Base-by-base conservation (phyloP, 352 stramenopile species). In the Globisporangium recalcitrans region DNA sequence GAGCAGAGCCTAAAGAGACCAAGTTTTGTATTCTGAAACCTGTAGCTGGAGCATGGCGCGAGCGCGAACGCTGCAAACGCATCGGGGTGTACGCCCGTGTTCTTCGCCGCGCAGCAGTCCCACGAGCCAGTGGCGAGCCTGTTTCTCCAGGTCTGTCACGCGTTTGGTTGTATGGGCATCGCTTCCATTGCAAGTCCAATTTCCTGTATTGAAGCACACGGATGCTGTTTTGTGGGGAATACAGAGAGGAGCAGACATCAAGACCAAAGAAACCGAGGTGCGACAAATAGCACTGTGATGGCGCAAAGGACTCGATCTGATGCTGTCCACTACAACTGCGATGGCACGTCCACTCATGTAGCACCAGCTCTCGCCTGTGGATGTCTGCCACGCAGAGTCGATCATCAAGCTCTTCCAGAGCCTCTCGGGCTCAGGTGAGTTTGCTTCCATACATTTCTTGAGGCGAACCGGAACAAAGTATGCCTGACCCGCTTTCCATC, bases 21-120 rank as follows among this genome's bases (percentile, higher is more conserved):
- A 16, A 32, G 16, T 46, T 3, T 2, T n/a, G 22, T 9, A 10
- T 46, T 46, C 22, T 16, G 38, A 46, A 31, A 34, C 2, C 55
- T 63, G n/a, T 38, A 77, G 60, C 63, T 82, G 68, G 71, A 64
- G 68, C 36, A 40, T 49, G 80, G 81, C 16, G 80, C 82, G 10
- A 90, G 72, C 27, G 63, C 88, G 38, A 90, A 93, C 55, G 60
- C 52, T 0, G 63, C 62, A 31, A 93, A 93, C 42, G 70, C 51
- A 0, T 60, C 68, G 9, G 82, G 80, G 8, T 93, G 82, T 57
- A 90, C 84, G 2, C 67, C 84, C 27, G 56, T 91, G 16, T 91
- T 91, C 63, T 82, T 86, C n/a, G 84, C 82, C 1, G 65, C 71
- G 2, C 82, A 91, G 62, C 80, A 91, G 65, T 80, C 77, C 3